A percentile compares a stretch with the other conserved stretches of the same genome.
Evolutionary conservation across 139 green algal species (phyloP).

Genomic region (Tetradesmus obliquus): DNA sequence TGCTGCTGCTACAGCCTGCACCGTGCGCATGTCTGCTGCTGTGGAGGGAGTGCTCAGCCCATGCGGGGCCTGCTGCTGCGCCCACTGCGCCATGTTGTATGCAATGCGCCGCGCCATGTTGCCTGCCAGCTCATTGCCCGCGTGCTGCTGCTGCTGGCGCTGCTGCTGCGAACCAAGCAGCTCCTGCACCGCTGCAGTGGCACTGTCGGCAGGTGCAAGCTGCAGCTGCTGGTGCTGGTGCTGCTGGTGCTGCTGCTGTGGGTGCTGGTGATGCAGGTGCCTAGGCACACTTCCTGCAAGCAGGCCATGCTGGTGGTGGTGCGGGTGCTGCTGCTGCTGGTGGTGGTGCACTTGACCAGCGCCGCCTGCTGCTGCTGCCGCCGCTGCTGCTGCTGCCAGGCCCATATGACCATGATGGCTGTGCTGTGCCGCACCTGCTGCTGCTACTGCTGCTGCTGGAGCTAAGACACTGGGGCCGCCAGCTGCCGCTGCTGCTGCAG

Average conservation of each 20-base stretch:
- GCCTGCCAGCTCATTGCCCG: slow-evolving; percentile 44
- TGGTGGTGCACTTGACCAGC: neutral
- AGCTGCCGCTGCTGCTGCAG: slow-evolving; percentile 32
- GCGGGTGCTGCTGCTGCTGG: slow-evolving; percentile 13
- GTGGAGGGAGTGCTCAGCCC: neutral
- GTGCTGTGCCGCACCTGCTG: neutral
- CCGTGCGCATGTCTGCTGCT: slow-evolving; percentile 58
- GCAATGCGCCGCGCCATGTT: slow-evolving; percentile 60
- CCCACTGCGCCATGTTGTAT: slow-evolving; percentile 63
- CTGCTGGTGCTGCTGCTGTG: slow-evolving; percentile 13
- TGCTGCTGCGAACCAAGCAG: neutral
- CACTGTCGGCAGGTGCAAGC: slow-evolving; percentile 2
- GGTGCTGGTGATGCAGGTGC: neutral
- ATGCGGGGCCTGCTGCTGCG: slow-evolving; percentile 34
- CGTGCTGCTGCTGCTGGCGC: neutral
- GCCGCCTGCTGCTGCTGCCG: neutral
- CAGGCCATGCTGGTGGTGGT: neutral
- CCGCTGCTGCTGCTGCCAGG: neutral
- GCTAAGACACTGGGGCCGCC: neutral
- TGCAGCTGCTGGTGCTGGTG: neutral
- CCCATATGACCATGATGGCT: neutral
- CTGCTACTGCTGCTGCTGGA: neutral
- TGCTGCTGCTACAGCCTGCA: slow-evolving; percentile 75
- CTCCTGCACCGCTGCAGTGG: slow-evolving; percentile 30
- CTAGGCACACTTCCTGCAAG: neutral